A percentile compares a stretch with the other conserved stretches of the same genome.
These are phyloP conservation scores for Caloboletus firmus DNA, from an alignment of 1,284 basidiomycete genomes.

Conservation along the genomic window DNA sequence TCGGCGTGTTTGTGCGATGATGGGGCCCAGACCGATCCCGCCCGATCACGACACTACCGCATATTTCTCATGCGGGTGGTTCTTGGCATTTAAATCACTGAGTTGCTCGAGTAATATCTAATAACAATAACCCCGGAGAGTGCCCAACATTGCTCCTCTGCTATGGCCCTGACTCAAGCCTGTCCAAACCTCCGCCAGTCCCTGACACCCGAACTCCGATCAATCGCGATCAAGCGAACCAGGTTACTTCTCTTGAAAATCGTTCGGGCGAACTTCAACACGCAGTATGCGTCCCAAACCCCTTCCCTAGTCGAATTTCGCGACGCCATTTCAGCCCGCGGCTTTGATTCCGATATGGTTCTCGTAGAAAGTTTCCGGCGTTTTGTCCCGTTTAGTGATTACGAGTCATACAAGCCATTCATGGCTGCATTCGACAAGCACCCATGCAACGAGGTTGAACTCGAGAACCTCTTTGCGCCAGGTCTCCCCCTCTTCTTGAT, in stretches of 20 bases:
- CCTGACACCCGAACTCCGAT: neutral
- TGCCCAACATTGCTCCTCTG: neutral
- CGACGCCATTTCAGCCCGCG: neutral
- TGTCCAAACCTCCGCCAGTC: neutral
- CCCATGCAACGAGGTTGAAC: constrained; percentile 8
- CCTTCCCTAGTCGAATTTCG: constrained; percentile 3
- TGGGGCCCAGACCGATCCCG: too few species aligned
- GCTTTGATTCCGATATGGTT: neutral
- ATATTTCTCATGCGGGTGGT: too few species aligned
- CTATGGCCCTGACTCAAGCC: neutral
- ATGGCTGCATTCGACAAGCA: constrained; percentile 6
- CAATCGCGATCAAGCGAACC: neutral
- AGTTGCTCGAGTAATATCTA: neutral
- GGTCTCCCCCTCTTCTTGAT: constrained; percentile 13
- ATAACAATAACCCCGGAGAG: neutral
- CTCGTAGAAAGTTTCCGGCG: constrained; percentile 3
- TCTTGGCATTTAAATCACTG: too few species aligned
- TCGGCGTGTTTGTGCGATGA: too few species aligned
- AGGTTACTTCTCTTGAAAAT: neutral
- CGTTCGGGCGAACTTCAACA: constrained; percentile 3
- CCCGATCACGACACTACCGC: too few species aligned
- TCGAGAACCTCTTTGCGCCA: constrained; percentile 18
- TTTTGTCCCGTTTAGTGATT: constrained; percentile 10
- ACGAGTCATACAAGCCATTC: constrained; percentile 15
- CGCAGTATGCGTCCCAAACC: constrained; percentile 5